These are phyloP conservation scores for Lodderomyces oxycetoniae DNA, from an alignment of 1,139 yeast genomes.

Conservation along the genomic window DNA sequence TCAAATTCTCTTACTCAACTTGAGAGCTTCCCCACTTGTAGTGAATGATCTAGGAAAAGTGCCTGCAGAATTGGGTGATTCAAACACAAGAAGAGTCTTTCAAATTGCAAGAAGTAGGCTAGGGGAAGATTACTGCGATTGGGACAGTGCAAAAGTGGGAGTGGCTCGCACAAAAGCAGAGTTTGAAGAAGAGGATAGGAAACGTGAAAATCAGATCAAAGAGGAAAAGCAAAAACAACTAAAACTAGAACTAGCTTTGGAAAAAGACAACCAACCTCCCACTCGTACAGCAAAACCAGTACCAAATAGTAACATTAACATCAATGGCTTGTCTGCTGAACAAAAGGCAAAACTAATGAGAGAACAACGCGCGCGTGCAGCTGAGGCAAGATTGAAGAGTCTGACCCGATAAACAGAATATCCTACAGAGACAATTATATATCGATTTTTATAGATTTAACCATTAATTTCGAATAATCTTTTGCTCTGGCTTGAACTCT, in stretches of 20 bases:
- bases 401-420: background rate
- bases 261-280: slow-evolving; percentile 16
- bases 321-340: slow-evolving; percentile 48
- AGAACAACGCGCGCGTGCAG: slow-evolving; percentile 94
- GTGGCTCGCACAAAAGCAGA: slow-evolving; percentile 61
- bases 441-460: too few species aligned
- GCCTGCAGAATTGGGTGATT: slow-evolving; percentile 47
- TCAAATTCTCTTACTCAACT: slow-evolving; percentile 53
- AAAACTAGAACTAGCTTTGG: slow-evolving; percentile 33
- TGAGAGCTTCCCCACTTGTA: slow-evolving; percentile 68
- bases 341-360: slow-evolving; percentile 78
- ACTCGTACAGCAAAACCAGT: slow-evolving; percentile 18
- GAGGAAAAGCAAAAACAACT: slow-evolving; percentile 28
- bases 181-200: slow-evolving; percentile 42
- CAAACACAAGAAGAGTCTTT: slow-evolving; percentile 50
- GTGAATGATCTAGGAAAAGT: slow-evolving; percentile 54
- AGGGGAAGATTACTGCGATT: slow-evolving; percentile 67
- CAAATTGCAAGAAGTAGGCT: slow-evolving; percentile 62
- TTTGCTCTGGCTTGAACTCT: too few species aligned
- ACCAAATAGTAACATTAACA: slow-evolving; percentile 28
- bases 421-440: too few species aligned
- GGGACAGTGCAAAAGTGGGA: slow-evolving; percentile 68
- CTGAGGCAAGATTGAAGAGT: slow-evolving; percentile 70
- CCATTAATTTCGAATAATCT: too few species aligned
- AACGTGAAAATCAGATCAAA: slow-evolving; percentile 28